A percentile compares a stretch with the other conserved stretches of the same genome.
phyloP scores from a whole-genome alignment of 306 rosid species.

The Sesbania bispinosa region DNA sequence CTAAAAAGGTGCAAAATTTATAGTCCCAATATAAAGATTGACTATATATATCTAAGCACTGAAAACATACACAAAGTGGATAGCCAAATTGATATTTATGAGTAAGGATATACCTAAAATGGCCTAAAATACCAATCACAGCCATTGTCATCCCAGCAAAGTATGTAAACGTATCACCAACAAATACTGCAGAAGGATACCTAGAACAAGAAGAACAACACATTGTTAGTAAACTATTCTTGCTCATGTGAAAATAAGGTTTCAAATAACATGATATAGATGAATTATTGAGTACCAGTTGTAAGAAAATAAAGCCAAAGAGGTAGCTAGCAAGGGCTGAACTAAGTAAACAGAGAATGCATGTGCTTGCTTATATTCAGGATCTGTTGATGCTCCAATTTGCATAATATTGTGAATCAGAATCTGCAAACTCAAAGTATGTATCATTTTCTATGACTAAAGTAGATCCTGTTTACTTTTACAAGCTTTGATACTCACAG shows the following conservation, averaged over 20 bases:
- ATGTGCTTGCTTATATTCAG: constrained; percentile 79
- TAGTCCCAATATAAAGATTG: not conserved
- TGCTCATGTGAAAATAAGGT: constrained; percentile 12
- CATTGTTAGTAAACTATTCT: constrained; percentile 14
- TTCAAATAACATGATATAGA: not conserved
- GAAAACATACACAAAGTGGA: not conserved
- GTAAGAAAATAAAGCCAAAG: constrained; percentile 67
- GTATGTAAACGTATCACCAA: constrained; percentile 95
- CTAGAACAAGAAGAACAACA: constrained; percentile 42
- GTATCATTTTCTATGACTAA: constrained; percentile 20
- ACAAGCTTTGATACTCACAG: constrained; percentile 50
- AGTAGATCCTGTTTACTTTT: constrained; percentile 3
- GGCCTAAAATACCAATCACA: constrained; percentile 91
- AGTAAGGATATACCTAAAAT: constrained; percentile 64
- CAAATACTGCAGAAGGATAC: constrained; percentile 96
- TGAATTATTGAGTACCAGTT: constrained; percentile 51
- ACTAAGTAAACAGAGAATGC: constrained; percentile 76
- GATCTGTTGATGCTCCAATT: constrained; percentile 72
- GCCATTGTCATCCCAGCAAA: constrained; percentile 99
- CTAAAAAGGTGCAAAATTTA: not conserved
- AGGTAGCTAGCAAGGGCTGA: constrained; percentile 83
- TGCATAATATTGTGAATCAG: constrained; percentile 77
- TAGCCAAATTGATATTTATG: not conserved
- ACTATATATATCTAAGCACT: constrained; percentile 1
- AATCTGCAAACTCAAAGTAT: constrained; percentile 50